Percentiles rank a stretch among this genome's conserved stretches.
Evolutionary conservation across 768 basidiomycete species (phyloP).

Genomic region (Trametes elegans): DNA sequence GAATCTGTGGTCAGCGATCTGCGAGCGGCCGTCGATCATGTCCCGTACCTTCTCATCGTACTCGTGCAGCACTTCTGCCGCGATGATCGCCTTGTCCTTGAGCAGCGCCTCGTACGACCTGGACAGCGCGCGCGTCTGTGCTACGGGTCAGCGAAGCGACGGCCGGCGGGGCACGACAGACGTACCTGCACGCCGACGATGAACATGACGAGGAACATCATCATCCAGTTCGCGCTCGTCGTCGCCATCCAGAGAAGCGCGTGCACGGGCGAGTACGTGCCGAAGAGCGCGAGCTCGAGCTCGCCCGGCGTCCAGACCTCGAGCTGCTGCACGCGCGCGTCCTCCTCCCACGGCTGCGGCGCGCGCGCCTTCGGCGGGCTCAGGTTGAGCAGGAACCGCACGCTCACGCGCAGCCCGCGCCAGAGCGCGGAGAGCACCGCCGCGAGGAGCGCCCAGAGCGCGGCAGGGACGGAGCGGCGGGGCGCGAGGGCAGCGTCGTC

Average conservation of each 20-base stretch:
- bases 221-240: slow-evolving; percentile 71
- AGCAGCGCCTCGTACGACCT: slow-evolving; percentile 60
- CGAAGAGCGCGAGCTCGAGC: slow-evolving; percentile 66
- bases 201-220: slow-evolving; percentile 68
- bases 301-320: slow-evolving; percentile 78
- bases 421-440: slow-evolving; percentile 35
- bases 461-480: slow-evolving; percentile 34
- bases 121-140: slow-evolving; percentile 48
- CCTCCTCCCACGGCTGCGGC: slow-evolving; percentile 21
- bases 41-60: slow-evolving; percentile 72
- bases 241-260: slow-evolving; percentile 71
- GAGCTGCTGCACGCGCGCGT: slow-evolving; percentile 62
- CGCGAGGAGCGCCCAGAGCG: slow-evolving; percentile 37
- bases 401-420: slow-evolving; percentile 52
- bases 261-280: slow-evolving; percentile 78
- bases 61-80: slow-evolving; percentile 80
- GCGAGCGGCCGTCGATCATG: neutral
- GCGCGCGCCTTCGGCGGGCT: slow-evolving; percentile 39
- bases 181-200: slow-evolving; percentile 63
- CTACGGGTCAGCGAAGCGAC: too few species aligned
- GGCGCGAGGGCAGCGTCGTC: slow-evolving; percentile 39
- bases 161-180: slow-evolving; percentile 3
- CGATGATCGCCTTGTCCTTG: slow-evolving; percentile 73
- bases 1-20: neutral
- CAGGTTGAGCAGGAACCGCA: slow-evolving; percentile 68